Base-by-base conservation (phyloP, 106 monocot species). In the Phalaenopsis aphrodite region DNA sequence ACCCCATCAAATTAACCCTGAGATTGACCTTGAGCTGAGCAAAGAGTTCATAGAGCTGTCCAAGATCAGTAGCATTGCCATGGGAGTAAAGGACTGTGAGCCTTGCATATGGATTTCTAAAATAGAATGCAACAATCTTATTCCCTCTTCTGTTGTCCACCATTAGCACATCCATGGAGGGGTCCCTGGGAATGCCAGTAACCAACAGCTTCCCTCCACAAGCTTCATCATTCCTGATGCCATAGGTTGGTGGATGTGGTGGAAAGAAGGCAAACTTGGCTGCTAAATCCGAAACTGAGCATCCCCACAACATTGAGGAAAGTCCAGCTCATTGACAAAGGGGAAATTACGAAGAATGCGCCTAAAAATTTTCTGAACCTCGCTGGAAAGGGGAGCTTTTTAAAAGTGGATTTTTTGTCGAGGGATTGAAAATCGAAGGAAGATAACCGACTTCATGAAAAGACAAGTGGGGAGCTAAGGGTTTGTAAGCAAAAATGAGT, bases 1-100 rank as follows among this genome's bases (percentile, higher is more conserved):
- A 95, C 95, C 95, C 95, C 92, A 95, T 95, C 76, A 95, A 80
- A 82, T 95, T 95, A 64, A 95, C 87, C 81, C 85, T 88, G 85
- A 95, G 90, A 83, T 90, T 92, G 83, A 88, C 77, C 85, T 92
- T 95, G 76, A 95, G 95, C 84, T 95, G 92, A 58, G 87, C 84
- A 52, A 95, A 95, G 82, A 95, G 92, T 45, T 95, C 95, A 64
- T 90, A 95, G 58, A 95, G 85, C 85, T 94, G 94, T 17, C 94
- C 94, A 11, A 94, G 85, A 84, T 94, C 94, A 30, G 94, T 91
- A n/a, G 95, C 95, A 84, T 95, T 95, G 82, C 95, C 95, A 80
- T 95, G 95, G 5, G 95, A 95, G 83, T 95, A 95, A 55, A 95
- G 88, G 56, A 95, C 82, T 0, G 95, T 95, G 79, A 90, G 88